phyloP scores from a whole-genome alignment of 176 grass and related monocot species.

The Avena atlantica region DNA sequence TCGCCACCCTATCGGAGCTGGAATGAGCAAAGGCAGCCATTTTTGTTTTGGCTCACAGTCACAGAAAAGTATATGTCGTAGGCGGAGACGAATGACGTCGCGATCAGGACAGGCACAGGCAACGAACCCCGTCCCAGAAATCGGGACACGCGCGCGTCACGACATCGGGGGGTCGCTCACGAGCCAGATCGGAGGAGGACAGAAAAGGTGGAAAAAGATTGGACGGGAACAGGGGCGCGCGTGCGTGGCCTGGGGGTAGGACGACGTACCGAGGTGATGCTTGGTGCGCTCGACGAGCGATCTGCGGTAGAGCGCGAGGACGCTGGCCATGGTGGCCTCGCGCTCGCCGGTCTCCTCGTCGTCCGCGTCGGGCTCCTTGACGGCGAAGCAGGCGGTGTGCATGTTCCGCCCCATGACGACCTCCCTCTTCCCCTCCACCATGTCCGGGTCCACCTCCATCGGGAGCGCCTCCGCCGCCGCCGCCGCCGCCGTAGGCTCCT shows the following conservation, averaged over 20 bases:
- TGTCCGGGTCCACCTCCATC: too few species aligned
- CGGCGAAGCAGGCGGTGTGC: constrained; percentile 47
- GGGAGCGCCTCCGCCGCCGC: constrained; percentile 22
- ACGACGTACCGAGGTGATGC: constrained; percentile 58
- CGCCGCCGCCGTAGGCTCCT: not conserved
- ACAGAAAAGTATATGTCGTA: not conserved
- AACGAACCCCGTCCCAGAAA: not conserved
- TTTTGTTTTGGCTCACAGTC: not conserved
- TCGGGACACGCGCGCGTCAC: not conserved
- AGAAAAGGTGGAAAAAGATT: not conserved
- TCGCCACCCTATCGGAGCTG: too few species aligned
- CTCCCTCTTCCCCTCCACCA: constrained; percentile 42
- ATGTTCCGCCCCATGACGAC: constrained; percentile 54
- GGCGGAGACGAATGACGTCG: not conserved
- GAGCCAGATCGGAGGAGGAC: constrained; percentile 8
- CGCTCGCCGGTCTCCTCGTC: constrained; percentile 51
- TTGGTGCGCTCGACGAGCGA: constrained; percentile 62
- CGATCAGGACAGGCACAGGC: not conserved
- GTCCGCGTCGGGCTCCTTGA: constrained; percentile 52
- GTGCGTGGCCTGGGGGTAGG: too few species aligned
- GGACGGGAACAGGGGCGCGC: not conserved
- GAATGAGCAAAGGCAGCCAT: not conserved
- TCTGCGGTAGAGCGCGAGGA: constrained; percentile 53
- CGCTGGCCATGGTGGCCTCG: constrained; percentile 59
- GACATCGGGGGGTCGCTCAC: not conserved